Evolutionary conservation across 352 stramenopile species (phyloP), one percentile per base, ranked within the genome.

Genomic region (Phytophthora cryptogea): DNA sequence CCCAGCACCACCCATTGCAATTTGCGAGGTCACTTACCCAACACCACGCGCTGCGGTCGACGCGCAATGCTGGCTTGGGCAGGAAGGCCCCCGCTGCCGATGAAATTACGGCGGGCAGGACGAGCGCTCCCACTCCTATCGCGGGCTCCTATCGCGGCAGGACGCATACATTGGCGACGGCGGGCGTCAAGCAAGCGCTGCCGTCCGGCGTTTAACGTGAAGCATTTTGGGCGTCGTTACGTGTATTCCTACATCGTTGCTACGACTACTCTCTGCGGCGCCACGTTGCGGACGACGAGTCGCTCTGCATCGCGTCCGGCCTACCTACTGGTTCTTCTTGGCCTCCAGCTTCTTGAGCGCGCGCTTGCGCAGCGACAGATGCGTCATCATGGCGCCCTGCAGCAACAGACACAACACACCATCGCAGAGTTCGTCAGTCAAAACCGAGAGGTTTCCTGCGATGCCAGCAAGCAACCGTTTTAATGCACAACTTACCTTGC

Each of bases 261-360:
- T 4, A 37, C 32, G 11, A 10, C 32, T 37, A 37, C 31, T 35
- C 31, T 57, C n/a, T 37, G 33, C 26, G 28, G 49, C 27, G 17
- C 52, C 30, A 33, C 23, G 26, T 55, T 8, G 35, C 30, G 14
- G 26, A 53, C 50, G 45, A 63, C 52, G 30, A 54, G 23, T 23
- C n/a, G 32, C 32, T 37, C 31, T 35, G 31, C 11, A 35, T 10
- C 32, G 11, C 27, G 16, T n/a, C 33, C 51, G n/a, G 16, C 16
- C 4, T 14, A 11, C 28, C 64, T 90, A 88, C 66, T 89, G 59
- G 44, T 79, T 86, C 76, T 92, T 94, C 73, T 96, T 96, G 53
- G 86, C 66, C 64, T 89, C 76, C 7, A 83, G 71, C 75, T 96
- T 96, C 80, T 95, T 91, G 57, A 95, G 68, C 50, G 88, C 88